Conservation (phyloP, 306 rosid genomes). For the Casuarina equisetifolia region DNA sequence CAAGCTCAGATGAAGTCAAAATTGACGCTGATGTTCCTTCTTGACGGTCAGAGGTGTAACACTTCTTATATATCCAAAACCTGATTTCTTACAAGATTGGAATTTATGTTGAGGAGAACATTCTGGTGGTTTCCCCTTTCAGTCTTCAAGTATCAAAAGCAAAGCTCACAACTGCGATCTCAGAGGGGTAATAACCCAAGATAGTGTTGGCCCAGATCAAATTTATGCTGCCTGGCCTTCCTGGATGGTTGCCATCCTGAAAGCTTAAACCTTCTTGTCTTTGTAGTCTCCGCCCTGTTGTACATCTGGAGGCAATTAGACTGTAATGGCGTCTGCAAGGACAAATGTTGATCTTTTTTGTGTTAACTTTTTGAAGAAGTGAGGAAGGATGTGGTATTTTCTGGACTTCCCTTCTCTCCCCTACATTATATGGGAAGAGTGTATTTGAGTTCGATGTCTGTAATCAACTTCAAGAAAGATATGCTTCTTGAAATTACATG, state of each 20-base stretch:
- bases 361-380: background rate
- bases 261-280: background rate
- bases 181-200: background rate
- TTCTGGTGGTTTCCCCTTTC: background rate
- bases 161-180: background rate
- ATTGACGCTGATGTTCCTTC: constrained; percentile 21
- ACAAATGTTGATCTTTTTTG: background rate
- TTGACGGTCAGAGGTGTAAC: constrained; percentile 7
- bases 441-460: background rate
- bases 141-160: constrained; percentile 5
- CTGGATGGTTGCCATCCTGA: background rate
- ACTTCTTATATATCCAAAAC: background rate
- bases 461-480: background rate
- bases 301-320: background rate
- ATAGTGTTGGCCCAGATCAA: background rate
- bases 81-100: constrained; percentile 22
- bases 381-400: background rate
- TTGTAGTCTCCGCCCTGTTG: background rate
- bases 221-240: background rate
- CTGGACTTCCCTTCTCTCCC: background rate
- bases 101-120: constrained; percentile 10
- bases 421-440: background rate
- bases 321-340: background rate
- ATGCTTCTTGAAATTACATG: background rate
- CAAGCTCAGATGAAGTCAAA: constrained; percentile 21